Evolutionary conservation across 805 yeast species (phyloP), one percentile per base, ranked within the genome.

Genomic region (Candida lessepsii): DNA sequence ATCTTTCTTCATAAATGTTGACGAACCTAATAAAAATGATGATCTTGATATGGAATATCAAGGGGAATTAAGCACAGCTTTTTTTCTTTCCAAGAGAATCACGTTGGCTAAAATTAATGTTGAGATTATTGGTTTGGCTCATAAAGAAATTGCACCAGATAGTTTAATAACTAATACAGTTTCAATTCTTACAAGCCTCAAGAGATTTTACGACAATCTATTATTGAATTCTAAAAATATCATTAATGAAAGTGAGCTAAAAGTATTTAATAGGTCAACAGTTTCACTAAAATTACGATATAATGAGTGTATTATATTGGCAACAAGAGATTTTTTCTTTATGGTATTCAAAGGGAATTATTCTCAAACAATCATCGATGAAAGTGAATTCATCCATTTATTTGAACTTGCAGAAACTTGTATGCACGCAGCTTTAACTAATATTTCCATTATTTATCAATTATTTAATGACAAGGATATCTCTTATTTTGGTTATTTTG

Each of bases 221-320:
- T 27, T 27, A 16, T 13, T 14, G 5, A 27, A 8, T 16, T 27
- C 30, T 7, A 16, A 10, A 16, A 13, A 27, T 9, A 14, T 16
- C 13, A 10, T 14, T 4, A 14, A 10, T 27, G 30, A 27, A 13
- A 27, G 9, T 7, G 18, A 16, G 30, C 7, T 14, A 10, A 27
- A 27, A 27, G 30, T 27, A n/a, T 27, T 27, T 17, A 27, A 27
- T 13, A 9, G 30, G 17, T 27, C 30, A 13, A 27, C 18, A 5
- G 30, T 27, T 27, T 27, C 30, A 27, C 13, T 27, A 11, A 27
- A 27, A 27, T 14, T 27, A 27, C 9, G 30, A 27, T 27, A n/a
- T 14, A 27, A 27, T 27, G 30, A 27, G 18, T 27, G 30, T 16
- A 14, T 27, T 7, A 6, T 27, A 14, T 16, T 27, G 9, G 17